Conservation (phyloP, 164 flowering plant species). For the Vitis labrusca region DNA sequence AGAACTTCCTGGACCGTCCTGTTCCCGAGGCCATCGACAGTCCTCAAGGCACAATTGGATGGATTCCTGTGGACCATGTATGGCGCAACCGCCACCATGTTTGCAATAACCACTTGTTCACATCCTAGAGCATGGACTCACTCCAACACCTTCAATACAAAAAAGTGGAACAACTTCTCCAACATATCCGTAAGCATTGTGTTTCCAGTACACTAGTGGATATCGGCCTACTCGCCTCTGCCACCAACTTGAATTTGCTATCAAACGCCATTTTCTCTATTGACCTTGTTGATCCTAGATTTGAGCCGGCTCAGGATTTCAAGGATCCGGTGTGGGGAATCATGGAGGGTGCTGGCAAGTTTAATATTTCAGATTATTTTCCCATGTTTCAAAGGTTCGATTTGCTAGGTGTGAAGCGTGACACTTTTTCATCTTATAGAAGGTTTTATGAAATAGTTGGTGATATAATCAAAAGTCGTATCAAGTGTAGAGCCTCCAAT, state of each 20-base stretch:
- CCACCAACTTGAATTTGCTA: constrained; percentile 18
- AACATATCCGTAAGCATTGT: neutral
- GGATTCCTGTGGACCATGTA: constrained; percentile 19
- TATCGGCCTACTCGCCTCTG: constrained; percentile 23
- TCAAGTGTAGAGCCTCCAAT: too few species aligned
- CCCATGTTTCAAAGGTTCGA: constrained; percentile 18
- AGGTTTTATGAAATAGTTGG: neutral
- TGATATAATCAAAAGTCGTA: neutral
- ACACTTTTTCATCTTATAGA: neutral
- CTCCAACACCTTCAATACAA: constrained; percentile 8
- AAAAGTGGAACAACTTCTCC: constrained; percentile 19
- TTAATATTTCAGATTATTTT: constrained; percentile 21
- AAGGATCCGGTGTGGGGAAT: constrained; percentile 10
- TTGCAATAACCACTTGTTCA: constrained; percentile 20
- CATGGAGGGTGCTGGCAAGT: constrained; percentile 21
- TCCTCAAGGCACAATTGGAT: constrained; percentile 17
- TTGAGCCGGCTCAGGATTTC: constrained; percentile 7
- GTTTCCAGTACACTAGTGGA: constrained; percentile 19
- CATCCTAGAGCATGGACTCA: constrained; percentile 21
- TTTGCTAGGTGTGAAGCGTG: constrained; percentile 6
- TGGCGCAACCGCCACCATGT: constrained; percentile 29
- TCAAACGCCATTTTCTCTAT: constrained; percentile 30
- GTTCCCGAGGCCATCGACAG: constrained; percentile 20
- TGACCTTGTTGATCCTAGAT: constrained; percentile 18
- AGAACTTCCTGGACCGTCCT: constrained; percentile 21